A percentile compares a stretch with the other conserved stretches of the same genome.
Evolutionary conservation across 2,329 filamentous ascomycete genomes (phyloP).

Genomic region (Calonectria hongkongensis): DNA sequence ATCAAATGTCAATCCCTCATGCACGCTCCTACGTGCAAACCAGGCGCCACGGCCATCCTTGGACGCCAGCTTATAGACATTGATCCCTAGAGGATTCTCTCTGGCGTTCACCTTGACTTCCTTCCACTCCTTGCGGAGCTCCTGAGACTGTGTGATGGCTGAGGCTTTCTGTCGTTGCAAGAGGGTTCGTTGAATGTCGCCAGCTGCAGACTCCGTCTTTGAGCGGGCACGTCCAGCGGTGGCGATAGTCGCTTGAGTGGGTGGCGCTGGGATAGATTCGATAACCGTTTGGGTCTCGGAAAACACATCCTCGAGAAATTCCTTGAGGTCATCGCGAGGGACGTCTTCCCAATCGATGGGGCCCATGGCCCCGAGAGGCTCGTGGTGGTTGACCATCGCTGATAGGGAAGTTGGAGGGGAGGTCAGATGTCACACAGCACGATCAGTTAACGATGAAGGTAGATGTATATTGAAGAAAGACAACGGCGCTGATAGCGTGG

Average conservation of each 20-base stretch:
- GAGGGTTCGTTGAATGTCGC: constrained; percentile 71
- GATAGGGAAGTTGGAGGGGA: background rate
- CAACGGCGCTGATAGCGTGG: background rate
- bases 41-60: constrained; percentile 90
- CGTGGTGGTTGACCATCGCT: constrained; percentile 74
- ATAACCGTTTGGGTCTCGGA: constrained; percentile 80
- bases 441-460: background rate
- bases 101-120: constrained; percentile 82
- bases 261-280: constrained; percentile 81
- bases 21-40: constrained; percentile 91
- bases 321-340: constrained; percentile 67
- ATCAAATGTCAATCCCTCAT: constrained; percentile 84
- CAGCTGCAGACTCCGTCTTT: constrained; percentile 72
- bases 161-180: constrained; percentile 64
- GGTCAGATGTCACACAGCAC: constrained; percentile 25
- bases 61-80: constrained; percentile 85
- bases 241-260: constrained; percentile 61
- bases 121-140: constrained; percentile 91
- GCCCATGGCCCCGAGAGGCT: constrained; percentile 74
- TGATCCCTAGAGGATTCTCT: constrained; percentile 85
- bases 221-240: constrained; percentile 70
- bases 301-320: constrained; percentile 77
- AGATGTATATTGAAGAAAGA: background rate
- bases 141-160: constrained; percentile 67
- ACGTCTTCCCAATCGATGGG: constrained; percentile 72